Conservation (phyloP, 176 grass and related monocot species). For the Cymbopogon citratus region DNA sequence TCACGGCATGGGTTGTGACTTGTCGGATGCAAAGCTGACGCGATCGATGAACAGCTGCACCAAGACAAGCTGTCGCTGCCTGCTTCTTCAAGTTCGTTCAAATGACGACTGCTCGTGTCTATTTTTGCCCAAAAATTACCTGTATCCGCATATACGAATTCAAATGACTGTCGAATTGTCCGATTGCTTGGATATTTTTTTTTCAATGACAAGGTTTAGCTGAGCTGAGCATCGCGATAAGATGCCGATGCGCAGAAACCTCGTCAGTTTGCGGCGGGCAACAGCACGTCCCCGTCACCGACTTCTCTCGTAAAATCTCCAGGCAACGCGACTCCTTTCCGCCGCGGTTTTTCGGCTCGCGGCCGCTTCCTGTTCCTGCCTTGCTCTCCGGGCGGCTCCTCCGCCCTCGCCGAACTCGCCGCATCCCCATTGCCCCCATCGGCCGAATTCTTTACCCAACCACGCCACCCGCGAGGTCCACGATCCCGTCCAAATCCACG, state of each 20-base stretch:
- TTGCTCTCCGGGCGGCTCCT: background rate
- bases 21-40: background rate
- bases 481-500: constrained; percentile 16
- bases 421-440: background rate
- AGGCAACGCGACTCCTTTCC: background rate
- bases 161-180: background rate
- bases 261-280: background rate
- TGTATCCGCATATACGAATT: background rate
- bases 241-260: background rate
- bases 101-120: background rate
- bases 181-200: background rate
- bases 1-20: background rate
- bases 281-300: background rate
- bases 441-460: constrained; percentile 1
- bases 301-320: background rate
- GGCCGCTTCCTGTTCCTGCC: background rate
- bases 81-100: background rate
- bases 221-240: too few relatives aligned
- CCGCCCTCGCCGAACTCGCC: background rate
- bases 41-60: background rate
- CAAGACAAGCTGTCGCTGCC: too few relatives aligned
- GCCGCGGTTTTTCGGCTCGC: background rate
- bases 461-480: background rate
- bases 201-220: background rate
- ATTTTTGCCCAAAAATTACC: background rate